These are phyloP conservation scores for Polychaeton citri DNA, from an alignment of 2,329 filamentous ascomycete species.

Conservation along the genomic window DNA sequence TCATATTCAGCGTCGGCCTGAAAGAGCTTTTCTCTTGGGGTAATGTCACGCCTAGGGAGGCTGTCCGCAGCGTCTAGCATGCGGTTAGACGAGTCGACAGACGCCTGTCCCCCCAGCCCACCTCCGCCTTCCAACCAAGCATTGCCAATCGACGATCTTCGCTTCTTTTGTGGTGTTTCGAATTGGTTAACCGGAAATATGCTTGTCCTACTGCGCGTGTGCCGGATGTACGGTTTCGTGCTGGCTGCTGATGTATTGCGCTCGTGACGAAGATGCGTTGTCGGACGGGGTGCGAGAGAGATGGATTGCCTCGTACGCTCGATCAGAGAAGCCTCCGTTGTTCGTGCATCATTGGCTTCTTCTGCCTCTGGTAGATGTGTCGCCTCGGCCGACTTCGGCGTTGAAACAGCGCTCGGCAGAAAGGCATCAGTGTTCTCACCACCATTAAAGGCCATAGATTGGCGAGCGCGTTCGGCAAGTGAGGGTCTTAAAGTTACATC, in stretches of 20 bases:
- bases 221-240: constrained; percentile 3
- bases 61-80: constrained; percentile 19
- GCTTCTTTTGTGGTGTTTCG: constrained; percentile 30
- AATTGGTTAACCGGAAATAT: constrained; percentile 43
- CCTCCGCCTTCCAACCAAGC: background rate
- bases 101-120: background rate
- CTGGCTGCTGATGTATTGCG: too few relatives aligned
- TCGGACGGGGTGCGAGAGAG: constrained; percentile 41
- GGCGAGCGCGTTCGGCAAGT: constrained; percentile 33
- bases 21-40: constrained; percentile 57
- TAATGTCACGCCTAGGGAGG: constrained; percentile 22
- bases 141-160: background rate
- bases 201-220: constrained; percentile 2
- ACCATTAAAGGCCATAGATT: constrained; percentile 28
- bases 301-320: constrained; percentile 77
- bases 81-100: background rate
- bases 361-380: background rate
- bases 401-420: constrained; percentile 5
- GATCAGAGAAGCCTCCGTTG: constrained; percentile 32
- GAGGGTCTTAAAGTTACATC: too few relatives aligned
- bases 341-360: background rate
- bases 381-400: background rate
- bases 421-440: constrained; percentile 11
- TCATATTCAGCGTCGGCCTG: constrained; percentile 61
- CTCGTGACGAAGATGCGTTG: too few relatives aligned